Percentiles rank a stretch among this genome's conserved stretches.
Conservation (phyloP, 2,329 filamentous ascomycete species). For the Paecilomyces sp. region DNA sequence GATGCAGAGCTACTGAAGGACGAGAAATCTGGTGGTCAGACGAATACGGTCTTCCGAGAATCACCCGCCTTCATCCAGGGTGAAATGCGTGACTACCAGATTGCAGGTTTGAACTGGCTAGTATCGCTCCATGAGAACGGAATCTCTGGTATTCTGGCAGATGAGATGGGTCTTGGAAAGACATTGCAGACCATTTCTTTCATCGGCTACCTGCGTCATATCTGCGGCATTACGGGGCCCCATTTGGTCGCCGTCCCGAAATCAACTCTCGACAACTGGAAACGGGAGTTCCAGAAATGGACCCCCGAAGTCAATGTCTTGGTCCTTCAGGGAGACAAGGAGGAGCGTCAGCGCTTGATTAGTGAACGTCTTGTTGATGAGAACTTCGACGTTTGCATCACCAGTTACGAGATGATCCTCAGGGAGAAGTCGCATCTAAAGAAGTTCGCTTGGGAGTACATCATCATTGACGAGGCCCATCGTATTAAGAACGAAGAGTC, state of each 20-base stretch:
- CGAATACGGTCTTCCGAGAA: conserved; percentile 86
- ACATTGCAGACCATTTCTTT: conserved; percentile 97
- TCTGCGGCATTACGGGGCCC: conserved; percentile 81
- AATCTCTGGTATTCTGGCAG: conserved; percentile 94
- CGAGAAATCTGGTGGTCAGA: conserved; percentile 78
- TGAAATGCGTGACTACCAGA: conserved; percentile 91
- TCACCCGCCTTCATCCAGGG: conserved; percentile 86
- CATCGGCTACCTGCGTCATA: conserved; percentile 85
- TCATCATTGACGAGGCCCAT: conserved; percentile 97
- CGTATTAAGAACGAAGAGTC: conserved; percentile 99
- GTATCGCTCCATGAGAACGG: conserved; percentile 97
- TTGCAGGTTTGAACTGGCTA: conserved; percentile 94
- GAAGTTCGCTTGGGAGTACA: conserved; percentile 99
- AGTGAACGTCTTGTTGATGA: conserved; percentile 86
- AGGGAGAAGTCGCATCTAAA: conserved; percentile 90
- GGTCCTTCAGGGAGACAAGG: conserved; percentile 90
- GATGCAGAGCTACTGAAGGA: conserved; percentile 82
- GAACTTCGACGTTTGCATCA: conserved; percentile 96
- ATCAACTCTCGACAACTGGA: conserved; percentile 97
- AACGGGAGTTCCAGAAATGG: conserved; percentile 88
- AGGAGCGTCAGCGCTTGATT: conserved; percentile 82
- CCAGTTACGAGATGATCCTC: conserved; percentile 98
- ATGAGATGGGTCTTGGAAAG: conserved; percentile 98
- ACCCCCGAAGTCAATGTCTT: conserved; percentile 92
- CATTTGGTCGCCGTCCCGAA: conserved; percentile 92